Conservation (phyloP, 225 moss, liverwort and hornwort genomes). For the Bryum argenteum region DNA sequence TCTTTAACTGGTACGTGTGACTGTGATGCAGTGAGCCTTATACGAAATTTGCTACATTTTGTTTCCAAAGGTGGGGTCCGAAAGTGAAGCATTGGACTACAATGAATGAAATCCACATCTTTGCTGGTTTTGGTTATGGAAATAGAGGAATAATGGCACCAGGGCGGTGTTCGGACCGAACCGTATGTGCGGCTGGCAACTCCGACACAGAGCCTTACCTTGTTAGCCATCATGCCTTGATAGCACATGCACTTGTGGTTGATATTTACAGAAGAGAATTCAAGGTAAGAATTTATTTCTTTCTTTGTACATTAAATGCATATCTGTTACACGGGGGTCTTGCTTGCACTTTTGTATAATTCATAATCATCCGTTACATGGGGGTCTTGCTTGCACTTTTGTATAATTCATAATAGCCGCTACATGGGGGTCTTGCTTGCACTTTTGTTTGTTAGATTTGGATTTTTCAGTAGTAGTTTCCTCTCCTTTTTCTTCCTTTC, state of each 20-base stretch:
- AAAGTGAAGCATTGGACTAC: constrained; percentile 84
- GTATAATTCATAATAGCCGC: too few species aligned
- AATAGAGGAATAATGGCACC: constrained; percentile 13
- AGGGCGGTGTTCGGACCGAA: constrained; percentile 14
- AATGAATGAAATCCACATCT: constrained; percentile 73
- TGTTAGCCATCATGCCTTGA: constrained; percentile 37
- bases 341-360: too few species aligned
- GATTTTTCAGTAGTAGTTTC: too few species aligned
- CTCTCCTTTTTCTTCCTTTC: too few species aligned
- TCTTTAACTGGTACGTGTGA: not conserved
- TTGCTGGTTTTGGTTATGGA: constrained; percentile 19
- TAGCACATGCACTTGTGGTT: constrained; percentile 36
- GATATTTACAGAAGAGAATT: constrained; percentile 28
- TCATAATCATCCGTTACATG: too few species aligned
- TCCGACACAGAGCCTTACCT: constrained; percentile 18
- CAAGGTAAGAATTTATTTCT: constrained; percentile 22
- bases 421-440: too few species aligned
- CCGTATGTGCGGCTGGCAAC: not conserved
- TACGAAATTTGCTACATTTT: constrained; percentile 8
- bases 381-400: too few species aligned
- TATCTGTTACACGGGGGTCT: too few species aligned
- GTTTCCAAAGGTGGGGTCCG: constrained; percentile 38
- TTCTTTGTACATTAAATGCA: too few species aligned
- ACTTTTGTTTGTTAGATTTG: too few species aligned
- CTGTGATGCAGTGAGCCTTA: constrained; percentile 10